A percentile compares a stretch with the other conserved stretches of the same genome.
These are phyloP conservation scores for Mucor piriformis DNA, from an alignment of 371 early-diverging fungal species.

Conservation along the genomic window DNA sequence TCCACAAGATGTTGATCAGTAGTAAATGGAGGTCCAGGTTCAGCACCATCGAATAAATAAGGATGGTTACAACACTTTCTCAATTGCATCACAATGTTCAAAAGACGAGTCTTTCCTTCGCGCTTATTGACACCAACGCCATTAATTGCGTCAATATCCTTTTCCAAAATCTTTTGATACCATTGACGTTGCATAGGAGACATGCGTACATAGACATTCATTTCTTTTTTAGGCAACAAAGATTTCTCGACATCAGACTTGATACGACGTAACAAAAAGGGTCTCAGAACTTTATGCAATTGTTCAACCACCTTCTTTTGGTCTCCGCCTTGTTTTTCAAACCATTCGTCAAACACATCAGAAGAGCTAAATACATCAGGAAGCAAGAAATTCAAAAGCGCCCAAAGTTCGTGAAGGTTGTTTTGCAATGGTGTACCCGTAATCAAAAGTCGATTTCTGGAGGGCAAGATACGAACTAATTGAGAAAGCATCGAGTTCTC, in stretches of 20 bases:
- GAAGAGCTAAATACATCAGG: constrained; percentile 94
- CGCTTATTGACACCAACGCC: constrained; percentile 70
- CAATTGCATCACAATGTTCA: constrained; percentile 99
- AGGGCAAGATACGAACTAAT: constrained; percentile 86
- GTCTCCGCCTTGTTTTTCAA: constrained; percentile 73
- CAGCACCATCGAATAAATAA: constrained; percentile 97
- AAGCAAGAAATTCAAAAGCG: constrained; percentile 96
- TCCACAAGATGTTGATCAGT: constrained; percentile 97
- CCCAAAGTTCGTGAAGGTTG: constrained; percentile 99
- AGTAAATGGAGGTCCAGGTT: constrained; percentile 91
- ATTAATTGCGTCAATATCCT: constrained; percentile 96
- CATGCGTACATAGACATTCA: constrained; percentile 96
- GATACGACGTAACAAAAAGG: constrained; percentile 97
- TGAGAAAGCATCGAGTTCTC: constrained; percentile 94
- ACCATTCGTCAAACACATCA: constrained; percentile 94
- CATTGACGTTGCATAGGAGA: constrained; percentile 95
- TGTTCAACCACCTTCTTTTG: constrained; percentile 88
- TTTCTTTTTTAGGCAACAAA: constrained; percentile 95
- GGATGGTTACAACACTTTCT: constrained; percentile 99
- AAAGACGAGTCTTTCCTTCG: constrained; percentile 85
- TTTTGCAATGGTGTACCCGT: constrained; percentile 99
- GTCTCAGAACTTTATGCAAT: constrained; percentile 91
- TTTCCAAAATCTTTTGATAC: constrained; percentile 97
- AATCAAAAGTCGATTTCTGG: constrained; percentile 92
- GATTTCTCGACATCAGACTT: constrained; percentile 98